A percentile compares a stretch with the other conserved stretches of the same genome.
These are phyloP conservation scores for Gossypium lobatum DNA, from an alignment of 441 rosid species.

Conservation along the genomic window DNA sequence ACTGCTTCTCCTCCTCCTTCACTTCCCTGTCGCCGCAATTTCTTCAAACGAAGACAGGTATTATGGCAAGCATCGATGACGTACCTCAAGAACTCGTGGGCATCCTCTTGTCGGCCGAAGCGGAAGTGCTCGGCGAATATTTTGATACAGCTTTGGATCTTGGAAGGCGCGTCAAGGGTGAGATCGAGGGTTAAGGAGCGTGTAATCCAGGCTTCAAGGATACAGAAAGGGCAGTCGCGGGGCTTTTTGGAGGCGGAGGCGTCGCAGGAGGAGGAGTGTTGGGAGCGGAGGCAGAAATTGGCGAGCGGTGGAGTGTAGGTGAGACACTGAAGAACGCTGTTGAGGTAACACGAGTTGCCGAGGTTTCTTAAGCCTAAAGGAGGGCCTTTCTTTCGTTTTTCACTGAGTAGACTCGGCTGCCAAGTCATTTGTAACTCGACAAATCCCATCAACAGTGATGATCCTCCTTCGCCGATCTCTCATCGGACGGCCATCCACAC, in stretches of 20 bases:
- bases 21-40: constrained; percentile 47
- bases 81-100: constrained; percentile 88
- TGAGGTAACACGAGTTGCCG: constrained; percentile 94
- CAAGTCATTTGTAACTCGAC: constrained; percentile 79
- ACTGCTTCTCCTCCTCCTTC: constrained; percentile 25
- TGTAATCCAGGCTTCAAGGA: constrained; percentile 68
- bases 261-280: constrained; percentile 87
- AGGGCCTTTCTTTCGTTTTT: constrained; percentile 63
- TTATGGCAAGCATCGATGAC: constrained; percentile 94
- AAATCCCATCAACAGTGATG: constrained; percentile 49
- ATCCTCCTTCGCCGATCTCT: constrained; percentile 14
- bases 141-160: constrained; percentile 59
- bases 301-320: constrained; percentile 98
- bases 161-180: constrained; percentile 54
- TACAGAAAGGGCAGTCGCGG: constrained; percentile 87
- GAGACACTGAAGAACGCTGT: constrained; percentile 98
- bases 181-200: constrained; percentile 65
- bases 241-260: constrained; percentile 41
- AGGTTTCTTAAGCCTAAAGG: constrained; percentile 90
- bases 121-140: constrained; percentile 72
- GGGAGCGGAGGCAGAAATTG: constrained; percentile 76
- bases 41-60: constrained; percentile 73
- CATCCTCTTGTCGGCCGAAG: constrained; percentile 85
- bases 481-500: constrained; percentile 22
- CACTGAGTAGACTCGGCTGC: constrained; percentile 83